Evolutionary conservation across 805 yeast species (phyloP), one percentile per base, ranked within the genome.

Genomic region (Spathaspora boniae): DNA sequence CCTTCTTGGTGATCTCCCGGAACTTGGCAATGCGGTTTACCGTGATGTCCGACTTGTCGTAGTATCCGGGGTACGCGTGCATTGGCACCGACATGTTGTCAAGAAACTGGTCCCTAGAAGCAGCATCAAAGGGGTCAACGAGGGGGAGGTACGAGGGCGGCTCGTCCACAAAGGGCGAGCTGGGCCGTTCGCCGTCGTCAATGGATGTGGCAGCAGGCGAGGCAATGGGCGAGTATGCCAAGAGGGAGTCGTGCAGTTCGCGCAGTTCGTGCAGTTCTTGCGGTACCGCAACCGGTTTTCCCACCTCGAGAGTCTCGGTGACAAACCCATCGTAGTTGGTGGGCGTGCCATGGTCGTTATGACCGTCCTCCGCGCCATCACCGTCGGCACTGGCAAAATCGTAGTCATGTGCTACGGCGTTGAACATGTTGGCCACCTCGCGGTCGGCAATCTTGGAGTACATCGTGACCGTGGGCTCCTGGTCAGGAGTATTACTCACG

Each of bases 391-490:
- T n/a, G 25, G 60, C 65, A 19, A 59, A 52, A 16, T 48, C 47
- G n/a, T 54, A 37, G 18, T 53, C 37, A 8, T 49, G 44, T 3
- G 68, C 58, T 1, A 76, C 76, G 32, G 72, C 76, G 49, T 82
- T 85, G 53, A 86, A 84, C 87, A 87, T 84, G 11, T 76, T 72
- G 42, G 74, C 65, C 0, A 87, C 80, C 46, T 86, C 96, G 36
- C 77, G 74, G 38, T 78, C 73, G 2, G 95, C 91, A 48, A 79
- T 77, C 33, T 78, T 77, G 0, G 95, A 82, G 51, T 73, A 82
- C 50, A 81, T 61, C 0, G 96, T 88, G 44, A 83, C 72, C 0
- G 96, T 87, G 1, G 94, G 95, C 0, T 94, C 82, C 9, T 68
- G 62, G 11, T 43, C 43, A n/a, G 21, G 29, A 14, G 27, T 26